phyloP scores from a whole-genome alignment of 2,329 filamentous ascomycete species.

The Clonostachys rosea region DNA sequence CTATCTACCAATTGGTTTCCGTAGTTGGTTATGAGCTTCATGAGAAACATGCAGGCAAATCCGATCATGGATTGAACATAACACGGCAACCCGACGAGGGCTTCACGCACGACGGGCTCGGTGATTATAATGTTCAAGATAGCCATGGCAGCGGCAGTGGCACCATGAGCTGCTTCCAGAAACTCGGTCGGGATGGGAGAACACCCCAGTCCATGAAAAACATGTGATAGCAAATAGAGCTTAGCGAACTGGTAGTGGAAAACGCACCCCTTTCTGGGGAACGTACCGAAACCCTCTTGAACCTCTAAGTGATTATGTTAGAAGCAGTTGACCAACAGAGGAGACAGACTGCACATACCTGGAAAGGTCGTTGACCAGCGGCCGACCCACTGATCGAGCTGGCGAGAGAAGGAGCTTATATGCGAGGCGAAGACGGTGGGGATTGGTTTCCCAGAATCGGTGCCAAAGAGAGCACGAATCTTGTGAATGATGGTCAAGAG shows the following conservation, averaged over 20 bases:
- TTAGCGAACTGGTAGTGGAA: slow-evolving; percentile 35
- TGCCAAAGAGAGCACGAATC: slow-evolving; percentile 48
- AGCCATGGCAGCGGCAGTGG: slow-evolving; percentile 29
- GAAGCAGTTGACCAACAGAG: background rate
- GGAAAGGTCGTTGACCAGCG: slow-evolving; percentile 22
- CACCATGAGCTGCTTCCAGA: slow-evolving; percentile 20
- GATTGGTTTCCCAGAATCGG: slow-evolving; percentile 37
- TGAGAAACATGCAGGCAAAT: slow-evolving; percentile 46
- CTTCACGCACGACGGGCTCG: slow-evolving; percentile 32
- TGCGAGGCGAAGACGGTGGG: slow-evolving; percentile 45
- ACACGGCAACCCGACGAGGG: slow-evolving; percentile 37
- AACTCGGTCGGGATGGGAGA: slow-evolving; percentile 23
- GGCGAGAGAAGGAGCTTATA: slow-evolving; percentile 19
- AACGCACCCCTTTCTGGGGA: slow-evolving; percentile 30
- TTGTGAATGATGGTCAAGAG: slow-evolving; percentile 51
- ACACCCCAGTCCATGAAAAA: slow-evolving; percentile 29
- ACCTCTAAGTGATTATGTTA: slow-evolving; percentile 17
- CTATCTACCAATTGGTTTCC: slow-evolving; percentile 25
- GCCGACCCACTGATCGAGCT: slow-evolving; percentile 27
- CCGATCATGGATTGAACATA: slow-evolving; percentile 48
- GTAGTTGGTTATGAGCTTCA: slow-evolving; percentile 32
- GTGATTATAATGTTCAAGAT: slow-evolving; percentile 37
- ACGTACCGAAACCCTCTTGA: slow-evolving; percentile 30
- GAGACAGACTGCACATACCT: slow-evolving; percentile 10
- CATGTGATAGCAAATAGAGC: slow-evolving; percentile 32